Conservation (phyloP, 2,329 filamentous ascomycete species). For the Purpureocillium takamizusanense region DNA sequence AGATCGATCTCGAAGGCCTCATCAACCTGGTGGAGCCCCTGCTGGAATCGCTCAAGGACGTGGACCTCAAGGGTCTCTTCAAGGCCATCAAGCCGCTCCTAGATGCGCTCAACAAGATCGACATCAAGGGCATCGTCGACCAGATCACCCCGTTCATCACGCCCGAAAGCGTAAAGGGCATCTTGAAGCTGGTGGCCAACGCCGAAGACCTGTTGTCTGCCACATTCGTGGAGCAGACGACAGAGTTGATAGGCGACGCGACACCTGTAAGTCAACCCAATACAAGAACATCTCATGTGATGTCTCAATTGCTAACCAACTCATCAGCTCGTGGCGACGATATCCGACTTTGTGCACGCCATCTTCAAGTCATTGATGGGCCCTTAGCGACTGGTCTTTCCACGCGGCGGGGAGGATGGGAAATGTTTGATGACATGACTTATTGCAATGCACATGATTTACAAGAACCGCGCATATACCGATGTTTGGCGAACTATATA, state of each 20-base stretch:
- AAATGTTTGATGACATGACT: no score
- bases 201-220: constrained; percentile 26
- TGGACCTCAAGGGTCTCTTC: constrained; percentile 24
- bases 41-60: constrained; percentile 21
- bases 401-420: no score
- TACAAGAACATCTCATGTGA: no score
- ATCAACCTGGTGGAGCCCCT: constrained; percentile 25
- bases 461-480: no score
- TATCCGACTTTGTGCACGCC: constrained; percentile 22
- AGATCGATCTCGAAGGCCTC: constrained; percentile 27
- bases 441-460: no score
- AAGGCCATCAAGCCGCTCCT: constrained; percentile 26
- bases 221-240: constrained; percentile 31
- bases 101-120: constrained; percentile 25
- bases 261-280: constrained; percentile 32
- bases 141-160: constrained; percentile 30
- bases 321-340: constrained; percentile 20
- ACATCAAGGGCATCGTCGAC: constrained; percentile 25
- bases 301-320: no score
- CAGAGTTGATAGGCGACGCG: constrained; percentile 32
- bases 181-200: constrained; percentile 27
- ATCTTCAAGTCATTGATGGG: constrained; percentile 18
- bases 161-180: constrained; percentile 24
- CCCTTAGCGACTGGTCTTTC: no score
- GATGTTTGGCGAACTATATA: no score